Percentiles rank a stretch among this genome's conserved stretches.
phyloP scores from a whole-genome alignment of 2,329 filamentous ascomycete genomes.

The Fusarium pininemorale region DNA sequence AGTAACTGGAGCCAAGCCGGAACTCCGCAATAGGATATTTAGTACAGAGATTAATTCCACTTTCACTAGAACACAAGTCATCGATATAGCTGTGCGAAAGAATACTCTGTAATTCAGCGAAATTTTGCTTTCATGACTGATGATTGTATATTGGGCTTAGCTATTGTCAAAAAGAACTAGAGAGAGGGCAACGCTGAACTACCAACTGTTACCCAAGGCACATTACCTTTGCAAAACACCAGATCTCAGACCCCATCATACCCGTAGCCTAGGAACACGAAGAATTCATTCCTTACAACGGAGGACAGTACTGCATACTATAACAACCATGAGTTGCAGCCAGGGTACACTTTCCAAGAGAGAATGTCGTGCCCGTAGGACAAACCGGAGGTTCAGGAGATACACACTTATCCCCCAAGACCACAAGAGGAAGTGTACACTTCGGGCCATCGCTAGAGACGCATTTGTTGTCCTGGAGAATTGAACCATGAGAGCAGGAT shows the following conservation, averaged over 20 bases:
- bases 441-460: not conserved
- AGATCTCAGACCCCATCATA: no score
- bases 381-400: not conserved
- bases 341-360: not conserved
- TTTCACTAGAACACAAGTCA: no score
- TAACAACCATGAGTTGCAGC: not conserved
- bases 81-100: no score
- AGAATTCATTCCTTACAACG: not conserved
- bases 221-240: no score
- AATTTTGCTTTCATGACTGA: no score
- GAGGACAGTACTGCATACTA: not conserved
- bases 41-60: no score
- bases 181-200: no score
- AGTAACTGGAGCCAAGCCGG: no score
- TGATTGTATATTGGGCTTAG: no score
- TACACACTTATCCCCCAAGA: not conserved
- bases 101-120: no score
- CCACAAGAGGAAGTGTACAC: not conserved
- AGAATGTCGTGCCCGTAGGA: not conserved
- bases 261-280: fast-evolving
- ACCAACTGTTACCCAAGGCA: fast-evolving
- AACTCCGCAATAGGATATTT: no score
- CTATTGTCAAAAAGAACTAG: no score
- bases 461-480: not conserved
- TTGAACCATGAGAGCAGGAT: not conserved